These are phyloP conservation scores for Pouteria campechiana DNA, from an alignment of 179 eudicot genomes.

Conservation along the genomic window DNA sequence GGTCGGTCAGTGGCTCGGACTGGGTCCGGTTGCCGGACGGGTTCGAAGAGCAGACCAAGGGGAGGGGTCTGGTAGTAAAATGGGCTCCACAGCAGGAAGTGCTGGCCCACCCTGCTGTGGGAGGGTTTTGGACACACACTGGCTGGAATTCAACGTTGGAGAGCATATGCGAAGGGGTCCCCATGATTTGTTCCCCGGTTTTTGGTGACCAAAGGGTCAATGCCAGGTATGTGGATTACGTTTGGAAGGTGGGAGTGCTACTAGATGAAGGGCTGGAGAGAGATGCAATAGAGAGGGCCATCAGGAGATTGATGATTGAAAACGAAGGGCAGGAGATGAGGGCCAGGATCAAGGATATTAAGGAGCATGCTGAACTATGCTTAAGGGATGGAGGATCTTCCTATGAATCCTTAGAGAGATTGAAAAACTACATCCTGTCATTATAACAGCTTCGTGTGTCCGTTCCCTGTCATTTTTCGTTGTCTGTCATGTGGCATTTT, in stretches of 20 bases:
- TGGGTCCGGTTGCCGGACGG: slow-evolving; percentile 7
- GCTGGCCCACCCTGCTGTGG: slow-evolving; percentile 10
- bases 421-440: slow-evolving; percentile 1
- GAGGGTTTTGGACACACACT: slow-evolving; percentile 15
- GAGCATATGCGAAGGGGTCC: slow-evolving; percentile 15
- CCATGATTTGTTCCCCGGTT: slow-evolving; percentile 13
- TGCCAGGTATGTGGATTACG: slow-evolving; percentile 11
- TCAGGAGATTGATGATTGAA: slow-evolving; percentile 4
- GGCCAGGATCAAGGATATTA: slow-evolving; percentile 1
- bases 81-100: slow-evolving; percentile 18
- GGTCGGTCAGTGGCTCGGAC: slow-evolving; percentile 9
- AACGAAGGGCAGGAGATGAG: slow-evolving; percentile 11
- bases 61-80: slow-evolving; percentile 11
- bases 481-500: too few species aligned
- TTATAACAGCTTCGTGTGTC: too few species aligned
- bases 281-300: not conserved
- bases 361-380: slow-evolving; percentile 6
- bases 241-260: slow-evolving; percentile 11
- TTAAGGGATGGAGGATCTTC: slow-evolving; percentile 12
- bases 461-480: too few species aligned
- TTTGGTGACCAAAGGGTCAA: slow-evolving; percentile 11
- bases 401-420: slow-evolving; percentile 6
- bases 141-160: slow-evolving; percentile 20
- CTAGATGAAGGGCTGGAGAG: slow-evolving; percentile 4
- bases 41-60: slow-evolving; percentile 2